These are phyloP conservation scores for Moniliophthora roreri DNA, from an alignment of 1,284 basidiomycete species.

Conservation along the genomic window DNA sequence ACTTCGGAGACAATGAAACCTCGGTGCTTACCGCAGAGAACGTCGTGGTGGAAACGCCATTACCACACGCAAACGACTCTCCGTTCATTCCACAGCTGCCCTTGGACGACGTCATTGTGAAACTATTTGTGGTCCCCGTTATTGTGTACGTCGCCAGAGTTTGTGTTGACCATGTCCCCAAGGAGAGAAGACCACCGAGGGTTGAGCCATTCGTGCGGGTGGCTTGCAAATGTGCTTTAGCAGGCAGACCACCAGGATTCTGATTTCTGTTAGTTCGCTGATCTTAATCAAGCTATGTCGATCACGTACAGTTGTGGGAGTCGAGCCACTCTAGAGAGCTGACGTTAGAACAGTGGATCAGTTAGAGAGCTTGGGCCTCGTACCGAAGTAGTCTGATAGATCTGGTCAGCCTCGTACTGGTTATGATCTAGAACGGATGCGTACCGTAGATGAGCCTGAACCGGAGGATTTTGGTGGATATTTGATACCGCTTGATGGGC, in stretches of 20 bases:
- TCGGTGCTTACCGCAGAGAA: conserved; percentile 49
- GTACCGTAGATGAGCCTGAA: conserved; percentile 19
- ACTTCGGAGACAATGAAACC: not conserved
- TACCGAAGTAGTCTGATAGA: not conserved
- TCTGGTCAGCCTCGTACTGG: no score
- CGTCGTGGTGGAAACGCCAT: conserved; percentile 40
- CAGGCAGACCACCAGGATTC: conserved; percentile 37
- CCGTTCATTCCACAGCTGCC: conserved; percentile 46
- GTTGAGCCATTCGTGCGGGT: conserved; percentile 27
- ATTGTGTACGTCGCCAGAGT: conserved; percentile 46
- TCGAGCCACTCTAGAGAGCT: not conserved
- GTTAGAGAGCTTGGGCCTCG: no score
- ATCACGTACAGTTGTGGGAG: not conserved
- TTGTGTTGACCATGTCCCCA: conserved; percentile 52
- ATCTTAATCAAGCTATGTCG: not conserved
- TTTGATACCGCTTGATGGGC: conserved; percentile 56
- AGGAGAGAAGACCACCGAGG: conserved; percentile 44
- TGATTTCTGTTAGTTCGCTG: conserved; percentile 9
- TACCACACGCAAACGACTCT: conserved; percentile 44
- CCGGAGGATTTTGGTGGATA: conserved; percentile 57
- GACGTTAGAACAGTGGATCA: no score
- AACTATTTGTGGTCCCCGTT: conserved; percentile 36
- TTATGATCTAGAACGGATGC: conserved; percentile 9
- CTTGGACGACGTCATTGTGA: conserved; percentile 53
- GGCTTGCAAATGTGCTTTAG: conserved; percentile 44